phyloP scores from a whole-genome alignment of 768 basidiomycete species.

The Ramaria sp. region DNA sequence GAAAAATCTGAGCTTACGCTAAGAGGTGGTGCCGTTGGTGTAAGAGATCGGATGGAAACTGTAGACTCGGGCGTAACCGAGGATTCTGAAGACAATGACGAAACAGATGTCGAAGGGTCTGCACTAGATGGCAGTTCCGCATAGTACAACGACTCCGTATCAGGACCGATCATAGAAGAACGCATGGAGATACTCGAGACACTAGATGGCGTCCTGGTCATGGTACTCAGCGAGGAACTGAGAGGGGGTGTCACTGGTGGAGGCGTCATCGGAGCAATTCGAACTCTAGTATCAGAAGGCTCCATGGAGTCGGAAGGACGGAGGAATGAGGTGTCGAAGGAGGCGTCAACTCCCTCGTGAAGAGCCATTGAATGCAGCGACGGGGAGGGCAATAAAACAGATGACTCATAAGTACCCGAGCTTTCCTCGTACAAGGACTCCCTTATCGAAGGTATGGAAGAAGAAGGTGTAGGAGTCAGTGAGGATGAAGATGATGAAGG shows the following conservation, averaged over 20 bases:
- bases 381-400: slow-evolving; percentile 62
- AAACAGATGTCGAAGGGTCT: neutral
- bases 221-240: neutral
- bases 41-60: neutral
- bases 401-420: slow-evolving; percentile 66
- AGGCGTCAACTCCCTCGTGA: slow-evolving; percentile 50
- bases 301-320: slow-evolving; percentile 39
- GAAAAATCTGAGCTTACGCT: neutral
- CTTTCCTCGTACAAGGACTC: slow-evolving; percentile 54
- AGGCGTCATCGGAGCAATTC: slow-evolving; percentile 16
- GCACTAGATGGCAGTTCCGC: neutral
- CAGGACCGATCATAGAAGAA: slow-evolving; percentile 5
- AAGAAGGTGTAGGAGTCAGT: slow-evolving; percentile 30
- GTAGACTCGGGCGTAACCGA: neutral
- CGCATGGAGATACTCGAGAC: slow-evolving; percentile 8
- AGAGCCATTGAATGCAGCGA: slow-evolving; percentile 36
- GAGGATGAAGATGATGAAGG: slow-evolving; percentile 17
- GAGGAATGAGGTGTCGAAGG: slow-evolving; percentile 67
- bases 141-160: slow-evolving; percentile 3
- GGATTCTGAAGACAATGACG: slow-evolving; percentile 5
- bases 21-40: neutral
- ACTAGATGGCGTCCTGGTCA: slow-evolving; percentile 2
- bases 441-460: slow-evolving; percentile 11
- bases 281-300: slow-evolving; percentile 17
- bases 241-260: slow-evolving; percentile 23